These are phyloP conservation scores for Fusarium neocosmosporiellum DNA, from an alignment of 2,329 filamentous ascomycete species.

Conservation along the genomic window DNA sequence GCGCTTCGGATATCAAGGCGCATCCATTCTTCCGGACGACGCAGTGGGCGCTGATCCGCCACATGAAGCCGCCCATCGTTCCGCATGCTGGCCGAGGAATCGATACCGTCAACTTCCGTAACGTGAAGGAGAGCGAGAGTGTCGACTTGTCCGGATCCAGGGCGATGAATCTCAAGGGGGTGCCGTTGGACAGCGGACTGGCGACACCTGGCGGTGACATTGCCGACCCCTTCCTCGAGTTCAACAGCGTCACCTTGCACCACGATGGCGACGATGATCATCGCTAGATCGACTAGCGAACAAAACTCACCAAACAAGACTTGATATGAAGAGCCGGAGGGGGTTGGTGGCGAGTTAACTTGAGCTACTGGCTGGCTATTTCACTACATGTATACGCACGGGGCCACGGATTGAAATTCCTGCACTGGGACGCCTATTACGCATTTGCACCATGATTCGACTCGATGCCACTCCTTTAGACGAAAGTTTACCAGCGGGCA, in stretches of 20 bases:
- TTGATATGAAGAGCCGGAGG: conserved; percentile 8
- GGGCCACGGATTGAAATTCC: conserved; percentile 39
- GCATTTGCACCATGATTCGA: conserved; percentile 39
- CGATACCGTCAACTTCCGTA: conserved; percentile 96
- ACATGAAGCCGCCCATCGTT: conserved; percentile 98
- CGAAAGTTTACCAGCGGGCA: conserved; percentile 12
- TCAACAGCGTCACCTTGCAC: conserved; percentile 97
- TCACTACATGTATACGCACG: conserved; percentile 37
- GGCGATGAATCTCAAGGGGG: conserved; percentile 72
- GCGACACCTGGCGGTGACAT: conserved; percentile 86
- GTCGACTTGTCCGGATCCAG: conserved; percentile 81
- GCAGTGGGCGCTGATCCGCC: conserved; percentile 95
- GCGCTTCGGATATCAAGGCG: conserved; percentile 94
- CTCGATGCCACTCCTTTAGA: conserved; percentile 40
- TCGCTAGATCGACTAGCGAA: conserved; percentile 28
- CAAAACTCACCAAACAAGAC: not conserved
- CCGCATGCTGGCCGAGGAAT: conserved; percentile 90
- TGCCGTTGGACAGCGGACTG: conserved; percentile 86
- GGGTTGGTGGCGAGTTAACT: conserved; percentile 15
- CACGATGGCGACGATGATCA: conserved; percentile 88
- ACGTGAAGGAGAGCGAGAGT: conserved; percentile 96
- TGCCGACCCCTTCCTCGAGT: conserved; percentile 95
- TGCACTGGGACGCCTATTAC: conserved; percentile 36
- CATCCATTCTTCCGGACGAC: conserved; percentile 97
- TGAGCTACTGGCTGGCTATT: conserved; percentile 26